Evolutionary conservation across 345 rosid genomes (phyloP).

Genomic region (Eucalyptus lansdowneana): DNA sequence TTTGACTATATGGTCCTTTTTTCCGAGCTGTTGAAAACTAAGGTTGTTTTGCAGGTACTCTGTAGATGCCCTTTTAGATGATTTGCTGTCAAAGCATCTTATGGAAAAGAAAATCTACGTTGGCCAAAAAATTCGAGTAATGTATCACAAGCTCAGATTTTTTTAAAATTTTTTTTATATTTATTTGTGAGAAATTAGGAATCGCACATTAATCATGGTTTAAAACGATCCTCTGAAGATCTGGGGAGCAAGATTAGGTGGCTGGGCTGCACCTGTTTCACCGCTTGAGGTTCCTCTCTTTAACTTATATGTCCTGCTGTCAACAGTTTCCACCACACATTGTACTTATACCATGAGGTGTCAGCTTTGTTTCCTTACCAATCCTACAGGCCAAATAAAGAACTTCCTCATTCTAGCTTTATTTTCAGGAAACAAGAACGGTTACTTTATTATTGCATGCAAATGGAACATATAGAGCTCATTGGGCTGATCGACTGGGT

Average conservation of each 20-base stretch:
- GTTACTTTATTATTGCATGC: constrained; percentile 54
- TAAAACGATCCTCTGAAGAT: constrained; percentile 38
- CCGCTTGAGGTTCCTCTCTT: constrained; percentile 66
- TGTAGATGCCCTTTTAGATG: constrained; percentile 59
- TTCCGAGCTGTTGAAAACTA: not conserved
- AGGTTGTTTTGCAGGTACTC: constrained; percentile 52
- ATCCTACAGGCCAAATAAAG: not conserved
- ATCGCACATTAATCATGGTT: constrained; percentile 1
- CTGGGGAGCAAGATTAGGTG: constrained; percentile 75
- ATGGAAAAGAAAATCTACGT: constrained; percentile 62
- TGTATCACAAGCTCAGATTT: not conserved
- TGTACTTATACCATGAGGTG: not conserved
- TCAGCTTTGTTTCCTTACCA: too few relatives aligned
- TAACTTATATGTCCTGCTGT: not conserved
- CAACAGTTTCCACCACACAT: not conserved
- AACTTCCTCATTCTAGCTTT: not conserved
- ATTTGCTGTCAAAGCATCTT: constrained; percentile 43
- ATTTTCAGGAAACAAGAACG: constrained; percentile 49
- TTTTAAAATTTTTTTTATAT: not conserved
- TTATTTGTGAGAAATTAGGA: not conserved
- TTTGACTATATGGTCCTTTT: not conserved
- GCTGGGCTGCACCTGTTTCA: constrained; percentile 83
- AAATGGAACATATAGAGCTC: constrained; percentile 94
- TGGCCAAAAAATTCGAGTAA: constrained; percentile 91
- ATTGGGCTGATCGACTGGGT: constrained; percentile 89